Conservation (phyloP, 2,329 filamentous ascomycete genomes). For the Aspergillus texensis region DNA sequence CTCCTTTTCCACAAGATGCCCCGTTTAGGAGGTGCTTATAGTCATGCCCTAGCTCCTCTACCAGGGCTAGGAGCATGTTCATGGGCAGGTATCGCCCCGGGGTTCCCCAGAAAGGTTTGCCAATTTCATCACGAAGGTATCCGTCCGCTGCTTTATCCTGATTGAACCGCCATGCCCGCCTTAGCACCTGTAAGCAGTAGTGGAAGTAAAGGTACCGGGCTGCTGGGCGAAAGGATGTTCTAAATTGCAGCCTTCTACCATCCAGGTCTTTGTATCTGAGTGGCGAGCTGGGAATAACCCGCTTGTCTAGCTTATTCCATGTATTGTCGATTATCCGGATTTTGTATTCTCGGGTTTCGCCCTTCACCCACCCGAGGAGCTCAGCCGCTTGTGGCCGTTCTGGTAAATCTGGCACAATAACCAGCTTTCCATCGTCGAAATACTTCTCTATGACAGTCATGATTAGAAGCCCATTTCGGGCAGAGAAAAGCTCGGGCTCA, state of each 20-base stretch:
- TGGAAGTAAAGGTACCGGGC: slow-evolving; percentile 26
- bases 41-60: slow-evolving; percentile 13
- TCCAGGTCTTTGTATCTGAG: neutral
- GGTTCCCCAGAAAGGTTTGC: slow-evolving; percentile 20
- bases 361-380: too few relatives aligned
- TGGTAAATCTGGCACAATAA: too few relatives aligned
- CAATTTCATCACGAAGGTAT: slow-evolving; percentile 5
- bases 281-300: too few relatives aligned
- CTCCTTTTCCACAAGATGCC: neutral
- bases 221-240: slow-evolving; percentile 14
- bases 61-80: slow-evolving; percentile 17
- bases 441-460: too few relatives aligned
- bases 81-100: slow-evolving; percentile 15
- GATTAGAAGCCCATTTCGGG: too few relatives aligned
- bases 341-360: too few relatives aligned
- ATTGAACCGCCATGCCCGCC: slow-evolving; percentile 11
- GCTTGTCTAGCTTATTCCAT: too few relatives aligned
- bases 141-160: neutral
- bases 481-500: too few relatives aligned
- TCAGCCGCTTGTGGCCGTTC: too few relatives aligned
- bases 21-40: neutral
- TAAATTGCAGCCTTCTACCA: slow-evolving; percentile 15
- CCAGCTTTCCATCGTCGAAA: too few relatives aligned
- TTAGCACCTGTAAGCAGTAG: slow-evolving; percentile 22
- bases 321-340: too few relatives aligned